Conservation (phyloP, 371 early-diverging fungal species). For the Syncephalastrum monosporum region DNA sequence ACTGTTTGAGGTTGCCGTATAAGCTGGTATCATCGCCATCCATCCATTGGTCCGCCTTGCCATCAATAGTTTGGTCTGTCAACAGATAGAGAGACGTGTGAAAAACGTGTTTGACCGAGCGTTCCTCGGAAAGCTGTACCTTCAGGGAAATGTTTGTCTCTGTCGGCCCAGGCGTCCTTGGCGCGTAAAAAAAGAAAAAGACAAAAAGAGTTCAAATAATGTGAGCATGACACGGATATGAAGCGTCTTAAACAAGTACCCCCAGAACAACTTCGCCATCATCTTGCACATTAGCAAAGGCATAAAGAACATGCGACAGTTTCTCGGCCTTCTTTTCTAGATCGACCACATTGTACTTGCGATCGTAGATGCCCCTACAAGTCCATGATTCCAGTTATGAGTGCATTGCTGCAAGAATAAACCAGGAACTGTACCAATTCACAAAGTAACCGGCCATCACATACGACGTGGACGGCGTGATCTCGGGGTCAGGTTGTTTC, state of each 20-base stretch:
- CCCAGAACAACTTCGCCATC: slow-evolving; percentile 64
- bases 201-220: background rate
- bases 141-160: slow-evolving; percentile 33
- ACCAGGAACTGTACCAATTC: slow-evolving; percentile 23
- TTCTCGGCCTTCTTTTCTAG: slow-evolving; percentile 50
- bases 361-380: slow-evolving; percentile 72
- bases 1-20: slow-evolving; percentile 77
- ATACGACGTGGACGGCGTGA: slow-evolving; percentile 14
- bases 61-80: slow-evolving; percentile 29
- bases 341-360: slow-evolving; percentile 60
- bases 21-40: slow-evolving; percentile 50
- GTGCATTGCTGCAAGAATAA: slow-evolving; percentile 3
- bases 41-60: slow-evolving; percentile 53
- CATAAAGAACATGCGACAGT: slow-evolving; percentile 82
- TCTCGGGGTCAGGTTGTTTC: slow-evolving; percentile 7
- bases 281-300: slow-evolving; percentile 78
- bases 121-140: slow-evolving; percentile 13
- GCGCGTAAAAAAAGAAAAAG: too few relatives aligned
- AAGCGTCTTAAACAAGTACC: slow-evolving; percentile 24
- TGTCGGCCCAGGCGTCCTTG: slow-evolving; percentile 48
- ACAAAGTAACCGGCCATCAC: slow-evolving; percentile 40
- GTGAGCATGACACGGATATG: background rate
- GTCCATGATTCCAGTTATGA: background rate
- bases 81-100: background rate
- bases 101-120: background rate